Conservation (phyloP, 768 basidiomycete genomes). For the Termitomyces sp. region DNA sequence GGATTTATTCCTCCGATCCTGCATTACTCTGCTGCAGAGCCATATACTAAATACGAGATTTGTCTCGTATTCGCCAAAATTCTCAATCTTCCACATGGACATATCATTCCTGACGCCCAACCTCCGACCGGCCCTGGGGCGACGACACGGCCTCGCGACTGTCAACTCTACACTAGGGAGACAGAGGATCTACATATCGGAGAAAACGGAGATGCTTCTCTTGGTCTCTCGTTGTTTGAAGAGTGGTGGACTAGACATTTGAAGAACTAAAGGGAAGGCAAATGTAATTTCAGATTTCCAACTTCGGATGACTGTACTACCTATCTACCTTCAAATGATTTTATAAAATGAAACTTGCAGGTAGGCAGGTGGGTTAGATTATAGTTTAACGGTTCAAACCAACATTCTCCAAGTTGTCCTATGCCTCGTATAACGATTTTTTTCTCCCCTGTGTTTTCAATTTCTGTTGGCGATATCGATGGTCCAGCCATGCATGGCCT, state of each 20-base stretch:
- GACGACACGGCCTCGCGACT: constrained; percentile 76
- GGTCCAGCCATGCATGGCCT: too few relatives aligned
- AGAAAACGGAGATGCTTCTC: constrained; percentile 33
- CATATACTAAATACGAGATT: constrained; percentile 92
- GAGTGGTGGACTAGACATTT: constrained; percentile 77
- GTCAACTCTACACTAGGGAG: constrained; percentile 71
- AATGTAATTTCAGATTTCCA: not conserved
- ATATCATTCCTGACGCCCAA: constrained; percentile 72
- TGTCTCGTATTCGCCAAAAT: constrained; percentile 74
- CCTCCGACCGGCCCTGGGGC: constrained; percentile 61
- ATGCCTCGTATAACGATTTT: too few relatives aligned
- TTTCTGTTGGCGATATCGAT: too few relatives aligned
- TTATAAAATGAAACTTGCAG: too few relatives aligned
- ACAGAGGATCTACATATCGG: constrained; percentile 60
- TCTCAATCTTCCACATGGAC: constrained; percentile 63
- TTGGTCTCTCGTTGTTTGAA: constrained; percentile 68
- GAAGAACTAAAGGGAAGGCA: constrained; percentile 11
- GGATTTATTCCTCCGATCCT: constrained; percentile 62
- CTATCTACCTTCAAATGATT: not conserved
- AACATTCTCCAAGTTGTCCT: too few relatives aligned
- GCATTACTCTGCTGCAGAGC: constrained; percentile 81
- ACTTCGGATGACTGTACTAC: not conserved
- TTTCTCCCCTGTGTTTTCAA: too few relatives aligned
- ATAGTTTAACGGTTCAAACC: too few relatives aligned
- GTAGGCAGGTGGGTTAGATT: too few relatives aligned